These are phyloP conservation scores for Fagopyrum homotropicum DNA, from an alignment of 148 eudicot species.

Conservation along the genomic window DNA sequence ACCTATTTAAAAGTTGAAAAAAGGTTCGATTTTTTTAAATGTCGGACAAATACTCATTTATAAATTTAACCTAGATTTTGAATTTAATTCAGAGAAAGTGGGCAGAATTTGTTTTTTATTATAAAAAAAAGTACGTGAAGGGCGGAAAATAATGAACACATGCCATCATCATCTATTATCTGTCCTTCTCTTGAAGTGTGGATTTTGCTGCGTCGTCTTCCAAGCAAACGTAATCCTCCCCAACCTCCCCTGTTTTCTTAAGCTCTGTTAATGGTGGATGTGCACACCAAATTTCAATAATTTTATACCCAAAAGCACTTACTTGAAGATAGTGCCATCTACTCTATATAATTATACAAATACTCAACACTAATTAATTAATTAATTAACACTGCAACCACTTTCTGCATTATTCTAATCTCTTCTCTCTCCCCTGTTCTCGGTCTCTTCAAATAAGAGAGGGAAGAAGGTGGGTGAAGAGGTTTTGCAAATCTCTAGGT, in stretches of 20 bases:
- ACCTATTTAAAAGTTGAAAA: no score
- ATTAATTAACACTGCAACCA: background rate
- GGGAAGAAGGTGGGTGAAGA: slow-evolving; percentile 18
- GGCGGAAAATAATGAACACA: slow-evolving; percentile 12
- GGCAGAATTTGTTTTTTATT: background rate
- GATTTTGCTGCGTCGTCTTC: slow-evolving; percentile 2
- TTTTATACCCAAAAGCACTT: background rate
- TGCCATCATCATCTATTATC: background rate
- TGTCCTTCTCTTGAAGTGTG: slow-evolving; percentile 4
- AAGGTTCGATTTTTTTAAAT: no score
- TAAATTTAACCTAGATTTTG: no score
- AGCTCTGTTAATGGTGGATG: slow-evolving; percentile 9
- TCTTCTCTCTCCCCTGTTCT: background rate
- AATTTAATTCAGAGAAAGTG: background rate
- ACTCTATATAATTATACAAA: background rate
- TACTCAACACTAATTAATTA: background rate
- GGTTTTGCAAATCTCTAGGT: slow-evolving; percentile 46
- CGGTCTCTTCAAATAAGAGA: slow-evolving; percentile 9
- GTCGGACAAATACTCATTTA: no score
- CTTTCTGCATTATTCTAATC: slow-evolving; percentile 1
- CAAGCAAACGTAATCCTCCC: background rate
- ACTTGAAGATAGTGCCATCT: slow-evolving; percentile 10
- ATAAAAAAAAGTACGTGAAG: background rate
- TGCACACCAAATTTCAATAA: background rate
- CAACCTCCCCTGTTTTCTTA: slow-evolving; percentile 5